Base-by-base conservation (phyloP, 495 filamentous ascomycete species). In the Penicillium argentinense region DNA sequence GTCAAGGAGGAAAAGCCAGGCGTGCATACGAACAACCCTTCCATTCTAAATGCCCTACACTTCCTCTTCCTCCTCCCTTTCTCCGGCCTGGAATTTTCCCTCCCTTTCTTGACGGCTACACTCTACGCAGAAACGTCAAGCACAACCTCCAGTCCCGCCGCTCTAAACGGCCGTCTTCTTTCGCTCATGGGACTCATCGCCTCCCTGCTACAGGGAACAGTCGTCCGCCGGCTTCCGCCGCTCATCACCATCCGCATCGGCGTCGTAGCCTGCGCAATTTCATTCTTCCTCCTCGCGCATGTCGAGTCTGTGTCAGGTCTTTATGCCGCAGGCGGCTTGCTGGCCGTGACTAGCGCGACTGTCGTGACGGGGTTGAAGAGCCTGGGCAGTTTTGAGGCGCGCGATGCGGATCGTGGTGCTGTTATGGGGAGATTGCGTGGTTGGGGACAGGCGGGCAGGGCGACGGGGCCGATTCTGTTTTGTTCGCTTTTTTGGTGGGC, bases 401-500 rank as follows among this genome's bases (percentile, higher is more conserved):
- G 71, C 13, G 87, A 86, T 51, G 79, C 73, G 8, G 89, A 97
- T 67, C 78, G 93, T 24, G 93, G 93, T 2, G 82, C 82, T 16
- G 93, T 93, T 42, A 64, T 97, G 48, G 93, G 93, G 0, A 81
- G 88, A 39, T 81, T 96, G 47, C 72, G 93, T 17, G 92, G 89
- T 59, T 88, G 83, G 71, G 86, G 93, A 3, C 93, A 97, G 70
- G 73, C 91, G 8, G 95, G 93, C 2, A 74, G 95, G 17, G 88
- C 91, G 3, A 64, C 92, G 14, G 93, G 93, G 0, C 93, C 93
- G 1, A 57, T 97, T 18, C 60, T 95, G 34, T 99, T 97, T 58
- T 97, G 92, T 54, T 85, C 88, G n/a, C 74, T 99, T 46, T 99
- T 97, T 70, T 99, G 93, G 93, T 99, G 95, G 95, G 91, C 89